phyloP scores from a whole-genome alignment of 2,329 filamentous ascomycete species.

The Neofusicoccum ribis region DNA sequence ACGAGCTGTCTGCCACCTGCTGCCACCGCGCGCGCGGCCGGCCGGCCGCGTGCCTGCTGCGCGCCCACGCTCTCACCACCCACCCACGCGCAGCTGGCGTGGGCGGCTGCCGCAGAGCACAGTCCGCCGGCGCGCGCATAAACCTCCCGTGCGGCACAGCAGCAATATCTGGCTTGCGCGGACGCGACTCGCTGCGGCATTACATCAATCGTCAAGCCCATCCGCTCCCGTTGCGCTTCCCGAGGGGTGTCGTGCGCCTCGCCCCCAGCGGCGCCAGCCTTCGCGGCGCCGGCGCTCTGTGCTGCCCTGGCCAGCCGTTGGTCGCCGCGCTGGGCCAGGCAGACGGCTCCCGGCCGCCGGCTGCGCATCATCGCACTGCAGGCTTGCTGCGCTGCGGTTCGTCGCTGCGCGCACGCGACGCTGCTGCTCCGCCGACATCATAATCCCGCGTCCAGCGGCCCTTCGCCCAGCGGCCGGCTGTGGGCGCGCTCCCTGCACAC shows the following conservation, averaged over 20 bases:
- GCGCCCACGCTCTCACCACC: conserved; percentile 6
- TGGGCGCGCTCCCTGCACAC: conserved; percentile 7
- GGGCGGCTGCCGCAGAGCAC: background rate
- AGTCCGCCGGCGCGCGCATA: background rate
- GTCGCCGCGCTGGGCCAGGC: background rate
- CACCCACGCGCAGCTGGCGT: background rate
- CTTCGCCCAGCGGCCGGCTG: background rate
- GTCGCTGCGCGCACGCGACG: background rate
- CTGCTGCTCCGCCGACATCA: conserved; percentile 8
- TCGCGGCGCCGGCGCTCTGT: background rate
- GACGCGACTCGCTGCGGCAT: conserved; percentile 14
- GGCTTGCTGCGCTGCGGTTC: background rate
- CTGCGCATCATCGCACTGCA: background rate
- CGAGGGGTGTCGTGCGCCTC: conserved; percentile 12
- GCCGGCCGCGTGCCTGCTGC: conserved; percentile 7
- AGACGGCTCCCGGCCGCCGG: background rate
- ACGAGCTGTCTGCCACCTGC: background rate
- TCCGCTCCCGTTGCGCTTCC: conserved; percentile 18
- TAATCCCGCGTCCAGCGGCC: background rate
- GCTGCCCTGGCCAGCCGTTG: conserved; percentile 7
- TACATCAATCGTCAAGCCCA: conserved; percentile 19
- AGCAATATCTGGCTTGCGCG: conserved; percentile 12
- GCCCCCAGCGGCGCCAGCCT: background rate
- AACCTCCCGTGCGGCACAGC: conserved; percentile 17
- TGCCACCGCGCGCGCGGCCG: background rate